Percentiles rank a stretch among this genome's conserved stretches.
phyloP scores from a whole-genome alignment of 345 rosid genomes.

The Boechera divaricarpa region DNA sequence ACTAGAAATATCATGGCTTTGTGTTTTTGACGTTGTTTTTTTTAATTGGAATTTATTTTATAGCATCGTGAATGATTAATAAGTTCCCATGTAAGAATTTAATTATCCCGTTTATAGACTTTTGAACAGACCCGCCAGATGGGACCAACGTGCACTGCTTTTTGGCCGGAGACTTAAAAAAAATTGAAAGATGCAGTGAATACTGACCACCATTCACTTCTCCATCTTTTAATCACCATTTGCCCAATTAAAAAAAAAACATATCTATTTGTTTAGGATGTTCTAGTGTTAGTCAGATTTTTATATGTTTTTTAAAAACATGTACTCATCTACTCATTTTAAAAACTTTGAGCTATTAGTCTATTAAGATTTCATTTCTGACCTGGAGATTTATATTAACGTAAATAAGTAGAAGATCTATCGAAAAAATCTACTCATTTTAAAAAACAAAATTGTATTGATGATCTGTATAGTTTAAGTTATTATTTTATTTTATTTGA shows the following conservation, averaged over 20 bases:
- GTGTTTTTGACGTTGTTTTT: not conserved
- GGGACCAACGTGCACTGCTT: constrained; percentile 31
- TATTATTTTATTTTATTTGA: too few species aligned
- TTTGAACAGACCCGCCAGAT: constrained; percentile 27
- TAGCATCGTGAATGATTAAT: constrained; percentile 12
- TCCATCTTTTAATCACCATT: constrained; percentile 6
- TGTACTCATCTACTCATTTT: not conserved
- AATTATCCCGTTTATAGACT: not conserved
- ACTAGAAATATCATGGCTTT: too few species aligned
- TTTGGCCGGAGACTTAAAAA: constrained; percentile 8
- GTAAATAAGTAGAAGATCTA: not conserved
- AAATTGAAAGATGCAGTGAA: constrained; percentile 3
- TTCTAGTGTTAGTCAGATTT: not conserved
- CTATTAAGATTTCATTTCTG: not conserved
- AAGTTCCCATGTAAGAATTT: constrained; percentile 1
- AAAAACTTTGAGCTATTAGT: not conserved
- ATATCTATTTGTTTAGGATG: not conserved
- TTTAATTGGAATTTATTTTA: not conserved
- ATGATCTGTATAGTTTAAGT: not conserved
- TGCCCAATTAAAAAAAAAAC: not conserved
- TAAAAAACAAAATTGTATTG: not conserved
- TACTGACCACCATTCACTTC: constrained; percentile 27
- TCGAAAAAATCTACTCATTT: not conserved
- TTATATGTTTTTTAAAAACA: not conserved
- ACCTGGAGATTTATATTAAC: not conserved